phyloP scores from a whole-genome alignment of 2,329 filamentous ascomycete genomes.

The Trichoderma polysporum region DNA sequence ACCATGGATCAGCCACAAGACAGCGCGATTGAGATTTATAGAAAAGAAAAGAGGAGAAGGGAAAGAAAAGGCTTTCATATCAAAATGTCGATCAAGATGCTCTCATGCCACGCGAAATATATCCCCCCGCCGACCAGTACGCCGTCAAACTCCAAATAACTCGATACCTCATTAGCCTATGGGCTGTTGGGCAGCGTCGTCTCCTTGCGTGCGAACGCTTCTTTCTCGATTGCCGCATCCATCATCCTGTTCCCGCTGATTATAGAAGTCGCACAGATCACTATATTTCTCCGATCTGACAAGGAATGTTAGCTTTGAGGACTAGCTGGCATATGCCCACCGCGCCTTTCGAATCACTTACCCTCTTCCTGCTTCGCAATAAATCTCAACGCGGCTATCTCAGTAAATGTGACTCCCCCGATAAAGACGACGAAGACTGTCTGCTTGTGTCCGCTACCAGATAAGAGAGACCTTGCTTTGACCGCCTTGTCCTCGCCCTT shows the following conservation, averaged over 20 bases:
- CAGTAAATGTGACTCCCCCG: constrained; percentile 94
- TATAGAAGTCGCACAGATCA: constrained; percentile 91
- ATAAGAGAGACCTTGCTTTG: constrained; percentile 79
- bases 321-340: background rate
- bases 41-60: background rate
- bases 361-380: constrained; percentile 80
- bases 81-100: constrained; percentile 1
- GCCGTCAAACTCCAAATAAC: constrained; percentile 18
- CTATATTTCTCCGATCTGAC: constrained; percentile 72
- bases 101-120: constrained; percentile 5
- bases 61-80: background rate
- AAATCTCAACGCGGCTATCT: constrained; percentile 91
- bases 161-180: constrained; percentile 3
- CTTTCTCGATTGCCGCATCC: constrained; percentile 76
- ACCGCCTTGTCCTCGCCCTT: constrained; percentile 91
- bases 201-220: constrained; percentile 54
- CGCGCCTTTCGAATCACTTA: constrained; percentile 33
- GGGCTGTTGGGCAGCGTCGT: constrained; percentile 24
- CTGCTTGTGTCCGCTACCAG: constrained; percentile 75
- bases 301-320: constrained; percentile 22
- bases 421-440: constrained; percentile 95
- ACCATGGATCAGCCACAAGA: constrained; percentile 19
- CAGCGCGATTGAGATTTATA: constrained; percentile 3
- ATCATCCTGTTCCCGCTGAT: constrained; percentile 89
- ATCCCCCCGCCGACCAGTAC: constrained; percentile 11